Evolutionary conservation across 2,329 filamentous ascomycete genomes (phyloP).

Genomic region (Colletotrichum cuscutae): DNA sequence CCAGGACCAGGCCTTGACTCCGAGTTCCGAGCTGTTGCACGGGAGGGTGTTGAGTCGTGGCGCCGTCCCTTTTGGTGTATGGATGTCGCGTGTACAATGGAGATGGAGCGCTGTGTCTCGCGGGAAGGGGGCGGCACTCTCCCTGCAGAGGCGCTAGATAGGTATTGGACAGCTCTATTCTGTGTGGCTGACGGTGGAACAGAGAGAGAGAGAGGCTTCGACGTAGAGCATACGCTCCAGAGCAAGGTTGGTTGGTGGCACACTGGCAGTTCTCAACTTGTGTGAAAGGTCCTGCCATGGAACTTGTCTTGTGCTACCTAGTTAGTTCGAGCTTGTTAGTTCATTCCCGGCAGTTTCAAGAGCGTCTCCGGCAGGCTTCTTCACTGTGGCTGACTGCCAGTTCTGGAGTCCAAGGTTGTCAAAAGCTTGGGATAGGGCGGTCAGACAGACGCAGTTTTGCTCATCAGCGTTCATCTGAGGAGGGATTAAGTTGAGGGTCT

Average conservation of each 20-base stretch:
- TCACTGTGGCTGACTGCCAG: slow-evolving; percentile 5
- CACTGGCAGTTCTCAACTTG: background rate
- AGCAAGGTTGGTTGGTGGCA: background rate
- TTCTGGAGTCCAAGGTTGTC: background rate
- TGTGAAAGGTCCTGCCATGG: background rate
- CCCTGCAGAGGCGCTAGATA: background rate
- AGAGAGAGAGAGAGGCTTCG: background rate
- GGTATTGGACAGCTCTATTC: background rate
- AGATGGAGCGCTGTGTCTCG: background rate
- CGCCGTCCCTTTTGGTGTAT: slow-evolving; percentile 6
- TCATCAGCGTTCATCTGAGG: slow-evolving; percentile 31
- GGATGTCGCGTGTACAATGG: background rate
- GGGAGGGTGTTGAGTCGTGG: slow-evolving; percentile 28
- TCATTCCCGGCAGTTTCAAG: slow-evolving; percentile 21
- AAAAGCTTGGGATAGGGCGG: slow-evolving; percentile 9
- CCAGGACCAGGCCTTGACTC: slow-evolving; percentile 23
- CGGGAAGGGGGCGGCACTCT: background rate
- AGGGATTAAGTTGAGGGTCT: slow-evolving; percentile 11
- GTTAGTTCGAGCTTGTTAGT: background rate
- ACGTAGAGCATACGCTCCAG: background rate
- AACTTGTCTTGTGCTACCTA: no score
- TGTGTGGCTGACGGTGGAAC: background rate
- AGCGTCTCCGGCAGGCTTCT: slow-evolving; percentile 30
- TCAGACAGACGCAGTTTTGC: background rate
- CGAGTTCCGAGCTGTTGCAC: slow-evolving; percentile 25